Base-by-base conservation (phyloP, 2,329 filamentous ascomycete genomes). In the Hortaea werneckii region DNA sequence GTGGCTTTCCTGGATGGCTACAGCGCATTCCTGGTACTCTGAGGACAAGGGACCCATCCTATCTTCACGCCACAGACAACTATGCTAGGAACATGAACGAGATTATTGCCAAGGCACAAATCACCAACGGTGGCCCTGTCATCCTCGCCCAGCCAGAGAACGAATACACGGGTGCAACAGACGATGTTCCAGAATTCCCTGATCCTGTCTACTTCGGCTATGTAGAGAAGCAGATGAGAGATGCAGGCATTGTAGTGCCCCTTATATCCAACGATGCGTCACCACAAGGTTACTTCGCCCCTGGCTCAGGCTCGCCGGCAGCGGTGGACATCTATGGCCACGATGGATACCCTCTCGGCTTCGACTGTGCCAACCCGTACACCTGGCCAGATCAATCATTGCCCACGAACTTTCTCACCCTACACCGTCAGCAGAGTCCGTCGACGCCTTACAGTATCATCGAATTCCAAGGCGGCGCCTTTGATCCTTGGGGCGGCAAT, bases 141-240 rank as follows among this genome's bases (percentile, higher is more conserved):
- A 86, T 94, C 49, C 67, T 90, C 1, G 75, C 84, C 37, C 87
- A 94, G 61, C 82, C 84, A 0, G 87, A 94, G 61, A 94, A 92
- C 51, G 87, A 92, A 61, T 89, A 90, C 58, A 80, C 76, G 1
- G n/a, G 32, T n/a, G 71, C 70, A 1, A 65, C 67, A 11, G 66
- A 65, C 4, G 67, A 67, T 2, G 67, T 75, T n/a, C 61, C 65
- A 0, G 64, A 67, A 2, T 85, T 83, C 52, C 82, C 82, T 0
- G 79, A 87, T 55, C 71, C 74, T 0, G 69, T 74, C 0, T 92
- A 89, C 59, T 79, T 89, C 64, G 72, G 79, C 45, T 80, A 83
- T 51, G 78, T 89, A 5, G 76, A 82, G 40, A 72, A 87, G 29
- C 82, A 87, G 58, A 77, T 78, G 13, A 72, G 78, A 8, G 69